Percentiles rank a stretch among this genome's conserved stretches.
Evolutionary conservation across 192 early-diverging fungal species (phyloP).

Genomic region (Entomortierella chlamydospora): DNA sequence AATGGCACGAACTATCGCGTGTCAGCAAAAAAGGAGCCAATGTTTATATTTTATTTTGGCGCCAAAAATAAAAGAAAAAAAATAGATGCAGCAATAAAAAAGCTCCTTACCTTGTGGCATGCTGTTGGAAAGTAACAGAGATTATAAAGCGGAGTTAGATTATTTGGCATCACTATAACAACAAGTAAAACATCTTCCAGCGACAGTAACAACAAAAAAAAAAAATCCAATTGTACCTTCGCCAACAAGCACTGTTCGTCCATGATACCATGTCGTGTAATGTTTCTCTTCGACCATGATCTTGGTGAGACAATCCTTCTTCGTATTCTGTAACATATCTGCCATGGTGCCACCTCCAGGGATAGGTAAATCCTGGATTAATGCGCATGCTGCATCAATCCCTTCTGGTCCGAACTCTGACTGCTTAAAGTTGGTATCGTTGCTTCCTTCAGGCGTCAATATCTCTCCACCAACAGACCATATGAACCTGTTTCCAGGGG

Average conservation of each 20-base stretch:
- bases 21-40: too few relatives aligned
- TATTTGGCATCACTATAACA: neutral
- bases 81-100: too few relatives aligned
- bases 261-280: constrained; percentile 45
- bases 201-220: neutral
- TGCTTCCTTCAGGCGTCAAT: constrained; percentile 24
- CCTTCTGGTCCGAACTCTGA: constrained; percentile 49
- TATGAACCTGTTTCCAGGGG: constrained; percentile 6
- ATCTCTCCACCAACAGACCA: constrained; percentile 43
- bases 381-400: constrained; percentile 32
- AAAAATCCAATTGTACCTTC: constrained; percentile 27
- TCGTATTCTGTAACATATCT: constrained; percentile 17
- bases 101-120: constrained; percentile 37
- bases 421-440: constrained; percentile 31
- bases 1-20: constrained; percentile 47
- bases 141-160: neutral
- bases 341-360: constrained; percentile 36
- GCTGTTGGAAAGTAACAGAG: neutral
- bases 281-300: constrained; percentile 50
- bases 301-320: constrained; percentile 29
- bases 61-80: neutral
- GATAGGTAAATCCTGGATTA: constrained; percentile 32
- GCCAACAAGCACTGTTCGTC: constrained; percentile 39
- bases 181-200: neutral
- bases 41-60: too few relatives aligned